phyloP scores from a whole-genome alignment of 2,329 filamentous ascomycete genomes.

The Exophiala sp. region DNA sequence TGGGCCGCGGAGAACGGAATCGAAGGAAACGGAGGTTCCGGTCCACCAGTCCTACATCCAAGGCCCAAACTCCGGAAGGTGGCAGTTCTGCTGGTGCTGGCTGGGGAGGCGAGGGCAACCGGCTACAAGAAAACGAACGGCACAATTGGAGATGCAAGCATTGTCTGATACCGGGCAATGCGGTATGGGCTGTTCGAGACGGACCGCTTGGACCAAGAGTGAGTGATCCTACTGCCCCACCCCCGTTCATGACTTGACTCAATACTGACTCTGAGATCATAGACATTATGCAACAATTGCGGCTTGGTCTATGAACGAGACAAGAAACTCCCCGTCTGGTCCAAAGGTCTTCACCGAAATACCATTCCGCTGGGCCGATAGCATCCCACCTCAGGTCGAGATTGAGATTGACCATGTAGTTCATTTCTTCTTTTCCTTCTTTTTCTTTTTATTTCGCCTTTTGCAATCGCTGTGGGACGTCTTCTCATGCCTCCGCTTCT shows the following conservation, averaged over 20 bases:
- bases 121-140: slow-evolving; percentile 66
- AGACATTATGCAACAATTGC: slow-evolving; percentile 91
- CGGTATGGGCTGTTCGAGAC: slow-evolving; percentile 92
- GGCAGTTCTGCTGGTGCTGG: slow-evolving; percentile 55
- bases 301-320: slow-evolving; percentile 84
- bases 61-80: slow-evolving; percentile 64
- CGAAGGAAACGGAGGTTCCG: slow-evolving; percentile 94
- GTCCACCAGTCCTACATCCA: slow-evolving; percentile 74
- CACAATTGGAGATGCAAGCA: slow-evolving; percentile 80
- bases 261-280: slow-evolving; percentile 16
- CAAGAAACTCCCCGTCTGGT: slow-evolving; percentile 72
- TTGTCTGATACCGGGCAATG: slow-evolving; percentile 79
- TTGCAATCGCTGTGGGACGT: no score
- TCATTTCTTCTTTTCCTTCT: neutral
- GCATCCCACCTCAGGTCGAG: neutral
- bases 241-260: neutral
- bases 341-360: slow-evolving; percentile 59
- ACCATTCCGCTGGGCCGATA: slow-evolving; percentile 37
- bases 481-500: no score
- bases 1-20: slow-evolving; percentile 84
- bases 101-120: slow-evolving; percentile 60
- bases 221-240: slow-evolving; percentile 40
- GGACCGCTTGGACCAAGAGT: slow-evolving; percentile 79
- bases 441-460: no score
- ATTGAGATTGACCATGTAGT: no score